Conservation (phyloP, 805 yeast species). For the Myxozyma mucilagina region DNA sequence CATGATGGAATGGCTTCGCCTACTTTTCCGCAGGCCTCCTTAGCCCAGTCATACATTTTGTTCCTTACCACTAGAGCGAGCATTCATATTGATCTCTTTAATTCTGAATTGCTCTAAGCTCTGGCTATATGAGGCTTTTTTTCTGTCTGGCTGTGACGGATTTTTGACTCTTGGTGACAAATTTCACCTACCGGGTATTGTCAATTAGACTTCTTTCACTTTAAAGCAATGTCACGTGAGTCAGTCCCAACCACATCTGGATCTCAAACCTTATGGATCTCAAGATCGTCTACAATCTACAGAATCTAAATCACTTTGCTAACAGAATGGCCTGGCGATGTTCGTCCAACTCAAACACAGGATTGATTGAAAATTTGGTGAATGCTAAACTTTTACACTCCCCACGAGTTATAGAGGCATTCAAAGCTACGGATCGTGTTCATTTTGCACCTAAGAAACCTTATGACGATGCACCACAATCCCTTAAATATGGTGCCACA, state of each 20-base stretch:
- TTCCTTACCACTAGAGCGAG: no score
- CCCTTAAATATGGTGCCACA: constrained; percentile 30
- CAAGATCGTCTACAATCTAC: background rate
- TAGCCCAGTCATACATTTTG: no score
- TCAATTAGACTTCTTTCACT: no score
- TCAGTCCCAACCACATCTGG: background rate
- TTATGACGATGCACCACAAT: constrained; percentile 30
- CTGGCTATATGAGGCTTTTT: no score
- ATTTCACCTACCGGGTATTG: no score
- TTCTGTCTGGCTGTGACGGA: no score
- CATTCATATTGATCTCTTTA: no score
- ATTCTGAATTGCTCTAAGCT: no score
- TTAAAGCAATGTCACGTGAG: no score
- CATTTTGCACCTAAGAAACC: constrained; percentile 23
- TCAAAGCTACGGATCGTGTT: constrained; percentile 28
- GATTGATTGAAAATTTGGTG: constrained; percentile 23
- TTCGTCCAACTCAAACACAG: constrained; percentile 13
- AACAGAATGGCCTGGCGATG: constrained; percentile 30
- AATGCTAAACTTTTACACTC: constrained; percentile 7
- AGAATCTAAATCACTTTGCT: background rate
- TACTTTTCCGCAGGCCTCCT: no score
- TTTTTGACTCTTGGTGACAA: no score
- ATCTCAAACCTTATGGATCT: background rate
- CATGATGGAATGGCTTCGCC: no score
- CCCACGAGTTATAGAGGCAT: constrained; percentile 20